phyloP scores from a whole-genome alignment of 2,329 filamentous ascomycete species.

The Lasiodiplodia sp. region DNA sequence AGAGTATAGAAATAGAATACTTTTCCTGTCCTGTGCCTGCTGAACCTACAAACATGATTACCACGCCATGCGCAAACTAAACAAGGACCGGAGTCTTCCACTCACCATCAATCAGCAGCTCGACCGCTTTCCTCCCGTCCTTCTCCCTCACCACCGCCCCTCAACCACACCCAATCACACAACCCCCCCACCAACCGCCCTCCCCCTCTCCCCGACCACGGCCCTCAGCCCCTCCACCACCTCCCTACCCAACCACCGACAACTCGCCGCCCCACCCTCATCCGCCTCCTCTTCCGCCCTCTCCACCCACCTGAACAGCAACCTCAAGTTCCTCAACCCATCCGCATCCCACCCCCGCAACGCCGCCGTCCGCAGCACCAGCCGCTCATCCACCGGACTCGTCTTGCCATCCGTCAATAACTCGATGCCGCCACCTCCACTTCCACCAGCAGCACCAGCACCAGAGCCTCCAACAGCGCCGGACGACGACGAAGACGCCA shows the following conservation, averaged over 20 bases:
- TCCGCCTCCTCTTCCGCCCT: constrained; percentile 45
- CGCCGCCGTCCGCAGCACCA: constrained; percentile 63
- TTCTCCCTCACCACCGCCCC: background rate
- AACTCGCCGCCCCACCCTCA: constrained; percentile 62
- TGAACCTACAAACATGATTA: background rate
- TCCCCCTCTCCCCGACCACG: constrained; percentile 53
- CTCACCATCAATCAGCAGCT: no score
- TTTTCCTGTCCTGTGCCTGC: background rate
- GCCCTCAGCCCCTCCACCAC: constrained; percentile 64
- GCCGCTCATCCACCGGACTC: constrained; percentile 73
- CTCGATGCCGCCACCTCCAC: constrained; percentile 52
- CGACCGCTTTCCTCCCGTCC: no score
- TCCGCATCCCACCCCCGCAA: constrained; percentile 59
- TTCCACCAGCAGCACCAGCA: constrained; percentile 64
- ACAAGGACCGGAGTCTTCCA: background rate
- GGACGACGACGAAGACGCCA: background rate
- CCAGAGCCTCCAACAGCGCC: constrained; percentile 2
- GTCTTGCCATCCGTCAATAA: constrained; percentile 60
- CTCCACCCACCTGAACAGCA: constrained; percentile 74
- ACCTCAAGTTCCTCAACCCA: constrained; percentile 66
- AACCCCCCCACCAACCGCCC: constrained; percentile 33
- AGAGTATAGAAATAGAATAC: background rate
- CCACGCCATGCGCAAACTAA: background rate
- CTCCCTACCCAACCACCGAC: constrained; percentile 64
- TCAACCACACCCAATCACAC: background rate